A percentile compares a stretch with the other conserved stretches of the same genome.
Conservation (phyloP, 2,329 filamentous ascomycete genomes). For the Xylaria sp. region DNA sequence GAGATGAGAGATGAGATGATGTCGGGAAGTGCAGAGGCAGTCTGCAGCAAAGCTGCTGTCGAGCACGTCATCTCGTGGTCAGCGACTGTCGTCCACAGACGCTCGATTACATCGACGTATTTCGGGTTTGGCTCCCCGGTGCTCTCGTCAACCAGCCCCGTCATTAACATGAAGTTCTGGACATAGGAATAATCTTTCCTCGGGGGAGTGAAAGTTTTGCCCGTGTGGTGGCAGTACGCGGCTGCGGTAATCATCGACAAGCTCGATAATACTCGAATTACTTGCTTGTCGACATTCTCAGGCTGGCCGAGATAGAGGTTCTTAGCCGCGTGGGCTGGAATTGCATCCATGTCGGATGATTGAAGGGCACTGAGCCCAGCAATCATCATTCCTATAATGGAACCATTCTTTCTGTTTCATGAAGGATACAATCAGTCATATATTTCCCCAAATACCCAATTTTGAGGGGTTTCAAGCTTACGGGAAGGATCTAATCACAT, state of each 20-base stretch:
- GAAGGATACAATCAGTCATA: neutral
- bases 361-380: slow-evolving; percentile 29
- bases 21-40: slow-evolving; percentile 30
- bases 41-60: slow-evolving; percentile 30
- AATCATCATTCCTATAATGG: slow-evolving; percentile 31
- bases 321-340: slow-evolving; percentile 27
- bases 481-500: slow-evolving; percentile 27
- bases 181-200: slow-evolving; percentile 29
- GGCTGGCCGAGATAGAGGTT: slow-evolving; percentile 29
- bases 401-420: slow-evolving; percentile 26
- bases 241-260: slow-evolving; percentile 32
- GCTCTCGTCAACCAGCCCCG: slow-evolving; percentile 27
- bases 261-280: slow-evolving; percentile 27
- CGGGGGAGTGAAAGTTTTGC: slow-evolving; percentile 24
- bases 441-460: neutral
- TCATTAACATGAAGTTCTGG: slow-evolving; percentile 33
- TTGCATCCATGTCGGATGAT: slow-evolving; percentile 24
- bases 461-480: neutral
- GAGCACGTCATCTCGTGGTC: slow-evolving; percentile 35
- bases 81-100: slow-evolving; percentile 27
- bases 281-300: slow-evolving; percentile 27
- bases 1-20: slow-evolving; percentile 27
- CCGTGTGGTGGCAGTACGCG: slow-evolving; percentile 30
- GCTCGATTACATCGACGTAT: slow-evolving; percentile 27
- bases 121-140: slow-evolving; percentile 25